A percentile compares a stretch with the other conserved stretches of the same genome.
phyloP scores from a whole-genome alignment of 2,329 filamentous ascomycete genomes.

The Colletotrichum agaves region DNA sequence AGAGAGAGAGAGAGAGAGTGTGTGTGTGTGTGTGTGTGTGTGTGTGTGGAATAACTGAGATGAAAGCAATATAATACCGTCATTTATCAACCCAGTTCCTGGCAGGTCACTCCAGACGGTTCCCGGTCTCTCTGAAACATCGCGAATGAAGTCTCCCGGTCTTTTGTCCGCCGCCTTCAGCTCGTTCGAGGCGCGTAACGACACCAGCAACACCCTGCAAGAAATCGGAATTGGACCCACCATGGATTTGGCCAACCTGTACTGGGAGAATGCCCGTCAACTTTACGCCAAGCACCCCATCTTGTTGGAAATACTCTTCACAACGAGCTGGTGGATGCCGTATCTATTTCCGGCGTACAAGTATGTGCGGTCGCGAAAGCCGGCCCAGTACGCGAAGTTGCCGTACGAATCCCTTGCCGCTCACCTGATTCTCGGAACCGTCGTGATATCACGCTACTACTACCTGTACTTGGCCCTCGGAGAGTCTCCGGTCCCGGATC shows the following conservation, averaged over 20 bases:
- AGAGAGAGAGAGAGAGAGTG: too few relatives aligned
- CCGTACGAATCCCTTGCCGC: slow-evolving; percentile 4
- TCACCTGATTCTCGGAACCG: slow-evolving; percentile 1
- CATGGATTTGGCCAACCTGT: slow-evolving; percentile 1
- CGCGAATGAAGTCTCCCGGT: not conserved
- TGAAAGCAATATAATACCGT: slow-evolving; percentile 1
- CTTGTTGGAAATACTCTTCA: slow-evolving; percentile 21
- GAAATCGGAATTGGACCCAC: slow-evolving; percentile 8
- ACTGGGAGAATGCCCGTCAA: not conserved
- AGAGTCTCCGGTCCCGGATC: not conserved
- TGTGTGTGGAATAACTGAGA: not conserved
- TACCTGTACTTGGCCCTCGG: slow-evolving; percentile 1
- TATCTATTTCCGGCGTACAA: slow-evolving; percentile 1
- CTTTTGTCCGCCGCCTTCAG: slow-evolving; percentile 1
- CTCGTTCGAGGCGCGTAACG: slow-evolving; percentile 2
- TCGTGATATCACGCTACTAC: slow-evolving; percentile 13
- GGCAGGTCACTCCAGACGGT: not conserved
- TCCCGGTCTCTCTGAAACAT: slow-evolving; percentile 3
- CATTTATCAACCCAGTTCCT: not conserved
- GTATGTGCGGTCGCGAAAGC: not conserved
- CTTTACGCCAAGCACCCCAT: slow-evolving; percentile 12
- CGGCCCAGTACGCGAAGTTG: slow-evolving; percentile 8
- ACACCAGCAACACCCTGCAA: not conserved
- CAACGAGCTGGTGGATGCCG: not conserved
- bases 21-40: too few relatives aligned